Base-by-base conservation (phyloP, 371 early-diverging fungal genomes). In the Mortierella sp. region DNA sequence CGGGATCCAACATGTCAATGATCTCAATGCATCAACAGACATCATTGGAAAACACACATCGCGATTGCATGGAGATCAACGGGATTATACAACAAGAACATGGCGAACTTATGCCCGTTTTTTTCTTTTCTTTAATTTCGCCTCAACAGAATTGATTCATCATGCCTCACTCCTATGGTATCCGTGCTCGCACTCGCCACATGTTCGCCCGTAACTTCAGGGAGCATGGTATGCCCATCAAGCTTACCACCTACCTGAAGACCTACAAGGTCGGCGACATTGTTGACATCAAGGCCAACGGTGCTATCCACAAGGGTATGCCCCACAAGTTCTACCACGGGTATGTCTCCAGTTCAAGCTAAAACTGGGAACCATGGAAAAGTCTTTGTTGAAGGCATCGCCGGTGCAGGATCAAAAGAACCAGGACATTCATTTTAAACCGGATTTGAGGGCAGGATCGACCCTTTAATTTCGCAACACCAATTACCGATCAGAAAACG, bases 261-360 rank as follows among this genome's bases (percentile, higher is more conserved):
- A 72, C 72, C 66, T 72, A 72, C 72, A 72, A 72, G 72, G 72
- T 97, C 76, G 99, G 99, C 51, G 99, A 99, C 83, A 95, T 96
- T 70, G 99, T 99, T 64, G 99, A 99, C 87, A 94, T 98, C 85
- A 95, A 94, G 89, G 97, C 95, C 72, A 95, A 97, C 87, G 75
- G 84, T 80, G 95, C 99, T 71, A 87, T 99, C 81, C 99, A 99
- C 86, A 99, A 98, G 94, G 99, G 99, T 86, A 97, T 99, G 99
- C 99, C 99, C 80, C 99, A 99, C 97, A 99, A 99, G 92, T 99
- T 93, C 94, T 99, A 98, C 93, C 99, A 99, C 87, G 99, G 99
- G 89, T 92, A 89, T 80, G 83, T 79, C 49, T 39, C 39, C 48
- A 11, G n/a, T n/a, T n/a, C n/a, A n/a, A n/a, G n/a, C n/a, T n/a